phyloP scores from a whole-genome alignment of 192 early-diverging fungal genomes.

The Coemansia sp. region DNA sequence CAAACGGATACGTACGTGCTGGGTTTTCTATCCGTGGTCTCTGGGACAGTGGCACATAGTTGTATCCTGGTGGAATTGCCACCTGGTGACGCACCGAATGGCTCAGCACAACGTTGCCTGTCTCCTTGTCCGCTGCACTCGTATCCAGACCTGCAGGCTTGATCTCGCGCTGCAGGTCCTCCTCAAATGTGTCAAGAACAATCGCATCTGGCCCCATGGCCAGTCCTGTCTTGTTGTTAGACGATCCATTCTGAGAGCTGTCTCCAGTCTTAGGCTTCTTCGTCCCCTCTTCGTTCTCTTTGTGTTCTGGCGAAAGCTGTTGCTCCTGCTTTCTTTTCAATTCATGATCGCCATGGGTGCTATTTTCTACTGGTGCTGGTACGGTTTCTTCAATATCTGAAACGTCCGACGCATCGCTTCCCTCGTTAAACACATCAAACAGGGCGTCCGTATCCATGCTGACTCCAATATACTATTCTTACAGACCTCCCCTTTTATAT shows the following conservation, averaged over 20 bases:
- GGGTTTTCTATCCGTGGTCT: conserved; percentile 78
- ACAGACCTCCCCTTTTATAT: too few relatives aligned
- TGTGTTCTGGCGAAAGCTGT: background rate
- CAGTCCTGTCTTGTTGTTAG: background rate
- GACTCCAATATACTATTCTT: too few relatives aligned
- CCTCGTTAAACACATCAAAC: conserved; percentile 54
- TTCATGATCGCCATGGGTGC: background rate
- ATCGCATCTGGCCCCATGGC: conserved; percentile 48
- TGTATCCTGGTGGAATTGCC: conserved; percentile 82
- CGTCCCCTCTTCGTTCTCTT: conserved; percentile 7
- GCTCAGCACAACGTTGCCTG: conserved; percentile 51
- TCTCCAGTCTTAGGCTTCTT: background rate
- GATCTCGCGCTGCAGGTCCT: conserved; percentile 68
- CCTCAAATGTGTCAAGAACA: conserved; percentile 66
- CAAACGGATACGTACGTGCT: conserved; percentile 86
- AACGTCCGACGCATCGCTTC: conserved; percentile 24
- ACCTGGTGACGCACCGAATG: conserved; percentile 91
- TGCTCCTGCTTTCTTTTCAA: conserved; percentile 1
- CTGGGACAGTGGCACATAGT: conserved; percentile 83
- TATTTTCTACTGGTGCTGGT: background rate
- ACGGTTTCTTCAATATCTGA: conserved; percentile 8
- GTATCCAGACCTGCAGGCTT: conserved; percentile 58
- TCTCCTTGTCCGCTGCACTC: conserved; percentile 54
- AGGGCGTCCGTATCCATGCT: conserved; percentile 42
- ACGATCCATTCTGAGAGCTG: too few relatives aligned